Conservation (phyloP, 805 yeast species). For the Metschnikowia lochheadii region DNA sequence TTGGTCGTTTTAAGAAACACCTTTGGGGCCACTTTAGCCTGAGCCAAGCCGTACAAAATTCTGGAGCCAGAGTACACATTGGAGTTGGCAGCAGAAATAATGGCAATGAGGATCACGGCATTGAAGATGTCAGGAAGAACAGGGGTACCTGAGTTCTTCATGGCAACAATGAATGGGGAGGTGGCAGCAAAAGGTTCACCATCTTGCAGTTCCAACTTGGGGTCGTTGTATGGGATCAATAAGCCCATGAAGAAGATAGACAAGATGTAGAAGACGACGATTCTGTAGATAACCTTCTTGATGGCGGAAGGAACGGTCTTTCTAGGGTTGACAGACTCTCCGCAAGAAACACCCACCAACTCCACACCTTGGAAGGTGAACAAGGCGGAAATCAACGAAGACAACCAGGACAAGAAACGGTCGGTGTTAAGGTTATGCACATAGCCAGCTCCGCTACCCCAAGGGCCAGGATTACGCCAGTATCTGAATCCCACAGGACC, state of each 20-base stretch:
- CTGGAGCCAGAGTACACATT: conserved; percentile 71
- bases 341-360: conserved; percentile 69
- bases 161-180: conserved; percentile 74
- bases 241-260: conserved; percentile 67
- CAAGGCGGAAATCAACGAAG: conserved; percentile 68
- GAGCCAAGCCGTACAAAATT: conserved; percentile 62
- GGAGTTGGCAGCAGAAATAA: conserved; percentile 78
- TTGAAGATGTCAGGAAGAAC: conserved; percentile 67
- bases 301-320: conserved; percentile 70
- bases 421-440: conserved; percentile 48
- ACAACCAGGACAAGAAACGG: conserved; percentile 65
- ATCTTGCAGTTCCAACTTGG: conserved; percentile 41
- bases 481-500: conserved; percentile 78
- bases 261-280: conserved; percentile 59
- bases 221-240: conserved; percentile 66
- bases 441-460: conserved; percentile 58
- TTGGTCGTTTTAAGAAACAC: conserved; percentile 46
- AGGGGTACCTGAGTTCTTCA: conserved; percentile 59
- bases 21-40: conserved; percentile 53
- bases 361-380: conserved; percentile 81
- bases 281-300: conserved; percentile 63
- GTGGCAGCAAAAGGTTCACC: conserved; percentile 35
- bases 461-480: conserved; percentile 77
- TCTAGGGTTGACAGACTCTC: conserved; percentile 68
- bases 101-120: conserved; percentile 62